These are phyloP conservation scores for Talaromyces nanjingensis DNA, from an alignment of 495 filamentous ascomycete genomes.

Conservation along the genomic window DNA sequence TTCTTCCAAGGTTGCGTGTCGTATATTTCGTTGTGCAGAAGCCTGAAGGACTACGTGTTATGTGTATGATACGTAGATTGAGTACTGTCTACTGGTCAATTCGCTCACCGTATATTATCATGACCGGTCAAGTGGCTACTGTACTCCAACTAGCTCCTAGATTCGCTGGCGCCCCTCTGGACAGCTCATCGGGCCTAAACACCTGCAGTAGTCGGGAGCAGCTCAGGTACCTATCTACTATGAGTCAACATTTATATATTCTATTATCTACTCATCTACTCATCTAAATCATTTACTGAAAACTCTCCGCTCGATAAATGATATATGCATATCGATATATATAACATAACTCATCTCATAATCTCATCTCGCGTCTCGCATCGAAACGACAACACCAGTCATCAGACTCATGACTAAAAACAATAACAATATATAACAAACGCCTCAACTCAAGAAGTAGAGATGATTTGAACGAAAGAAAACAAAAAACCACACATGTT, in stretches of 20 bases:
- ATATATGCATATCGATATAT: neutral
- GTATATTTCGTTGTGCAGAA: neutral
- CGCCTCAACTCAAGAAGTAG: neutral
- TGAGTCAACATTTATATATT: neutral
- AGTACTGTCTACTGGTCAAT: neutral
- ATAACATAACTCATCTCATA: constrained; percentile 6
- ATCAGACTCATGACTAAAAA: constrained; percentile 1
- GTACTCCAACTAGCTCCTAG: no score
- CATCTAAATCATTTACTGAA: neutral
- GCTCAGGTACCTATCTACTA: neutral
- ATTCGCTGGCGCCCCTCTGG: neutral
- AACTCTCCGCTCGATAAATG: neutral
- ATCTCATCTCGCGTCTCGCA: neutral
- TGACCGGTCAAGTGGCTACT: no score
- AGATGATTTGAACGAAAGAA: neutral
- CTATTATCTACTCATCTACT: neutral
- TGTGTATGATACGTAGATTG: neutral
- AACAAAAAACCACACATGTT: neutral
- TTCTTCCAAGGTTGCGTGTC: neutral
- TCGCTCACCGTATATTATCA: no score
- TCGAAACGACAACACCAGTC: neutral
- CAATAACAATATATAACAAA: neutral
- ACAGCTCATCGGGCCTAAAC: neutral
- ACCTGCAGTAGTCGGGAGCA: neutral
- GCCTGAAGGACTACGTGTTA: neutral